phyloP scores from a whole-genome alignment of 371 early-diverging fungal species.

The Dichotomocladium elegans region DNA sequence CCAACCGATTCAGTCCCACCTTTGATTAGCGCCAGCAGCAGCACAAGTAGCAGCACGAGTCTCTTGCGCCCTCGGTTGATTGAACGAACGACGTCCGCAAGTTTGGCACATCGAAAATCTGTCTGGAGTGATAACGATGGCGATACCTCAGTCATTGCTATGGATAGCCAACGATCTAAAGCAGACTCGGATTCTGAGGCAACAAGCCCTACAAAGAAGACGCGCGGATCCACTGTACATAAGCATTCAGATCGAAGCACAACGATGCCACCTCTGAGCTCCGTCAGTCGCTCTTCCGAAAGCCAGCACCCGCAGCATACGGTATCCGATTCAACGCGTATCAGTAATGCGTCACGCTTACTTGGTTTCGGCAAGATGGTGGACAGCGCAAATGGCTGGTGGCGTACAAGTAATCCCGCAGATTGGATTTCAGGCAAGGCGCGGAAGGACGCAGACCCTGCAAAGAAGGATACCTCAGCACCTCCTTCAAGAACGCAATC shows the following conservation, averaged over 20 bases:
- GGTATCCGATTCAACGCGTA: slow-evolving; percentile 18
- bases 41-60: neutral
- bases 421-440: neutral
- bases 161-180: neutral
- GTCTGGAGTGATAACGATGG: slow-evolving; percentile 3
- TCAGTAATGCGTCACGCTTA: slow-evolving; percentile 12
- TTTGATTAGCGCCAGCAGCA: neutral
- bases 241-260: neutral
- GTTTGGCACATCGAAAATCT: slow-evolving; percentile 6
- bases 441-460: neutral
- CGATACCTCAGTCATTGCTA: neutral
- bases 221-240: neutral
- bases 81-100: slow-evolving; percentile 15
- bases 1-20: too few relatives aligned
- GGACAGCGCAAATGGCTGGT: slow-evolving; percentile 16
- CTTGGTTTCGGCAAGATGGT: slow-evolving; percentile 29
- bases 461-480: neutral
- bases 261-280: neutral
- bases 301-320: slow-evolving; percentile 8
- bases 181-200: slow-evolving; percentile 24
- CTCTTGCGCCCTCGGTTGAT: neutral
- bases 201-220: neutral
- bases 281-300: neutral
- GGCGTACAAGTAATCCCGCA: slow-evolving; percentile 9
- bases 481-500: slow-evolving; percentile 6